A percentile compares a stretch with the other conserved stretches of the same genome.
These are phyloP conservation scores for Haematococcus lacustris DNA, from an alignment of 139 green algal species.

Conservation along the genomic window DNA sequence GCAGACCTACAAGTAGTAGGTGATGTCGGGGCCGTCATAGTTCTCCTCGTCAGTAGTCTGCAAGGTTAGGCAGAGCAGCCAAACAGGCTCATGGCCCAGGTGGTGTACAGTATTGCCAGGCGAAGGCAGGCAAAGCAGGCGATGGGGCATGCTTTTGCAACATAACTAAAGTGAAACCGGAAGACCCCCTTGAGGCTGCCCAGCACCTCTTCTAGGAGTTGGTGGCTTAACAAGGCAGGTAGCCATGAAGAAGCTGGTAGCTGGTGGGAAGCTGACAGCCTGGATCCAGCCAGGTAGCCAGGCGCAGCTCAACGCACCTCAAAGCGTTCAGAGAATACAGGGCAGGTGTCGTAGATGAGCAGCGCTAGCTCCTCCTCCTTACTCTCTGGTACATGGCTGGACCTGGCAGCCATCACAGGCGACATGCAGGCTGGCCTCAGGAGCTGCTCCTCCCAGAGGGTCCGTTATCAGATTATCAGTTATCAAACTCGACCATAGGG, in stretches of 20 bases:
- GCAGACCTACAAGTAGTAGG: constrained; percentile 39
- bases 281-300: neutral
- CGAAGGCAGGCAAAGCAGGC: neutral
- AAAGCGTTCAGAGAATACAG: constrained; percentile 55
- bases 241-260: neutral
- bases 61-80: neutral
- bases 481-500: no score
- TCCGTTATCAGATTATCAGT: no score
- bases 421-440: no score
- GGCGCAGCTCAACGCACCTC: neutral
- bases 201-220: neutral
- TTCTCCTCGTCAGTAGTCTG: constrained; percentile 49
- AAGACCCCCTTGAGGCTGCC: neutral
- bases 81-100: neutral
- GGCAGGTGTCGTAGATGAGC: constrained; percentile 64
- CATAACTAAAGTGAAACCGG: neutral
- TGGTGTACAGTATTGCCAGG: neutral
- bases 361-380: constrained; percentile 68
- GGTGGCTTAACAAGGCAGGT: neutral
- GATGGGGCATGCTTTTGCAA: neutral
- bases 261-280: no score
- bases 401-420: no score
- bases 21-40: constrained; percentile 74
- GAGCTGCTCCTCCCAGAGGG: no score
- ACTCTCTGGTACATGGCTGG: constrained; percentile 53